Conservation (phyloP, 2,329 filamentous ascomycete species). For the Cladosporium sp. region DNA sequence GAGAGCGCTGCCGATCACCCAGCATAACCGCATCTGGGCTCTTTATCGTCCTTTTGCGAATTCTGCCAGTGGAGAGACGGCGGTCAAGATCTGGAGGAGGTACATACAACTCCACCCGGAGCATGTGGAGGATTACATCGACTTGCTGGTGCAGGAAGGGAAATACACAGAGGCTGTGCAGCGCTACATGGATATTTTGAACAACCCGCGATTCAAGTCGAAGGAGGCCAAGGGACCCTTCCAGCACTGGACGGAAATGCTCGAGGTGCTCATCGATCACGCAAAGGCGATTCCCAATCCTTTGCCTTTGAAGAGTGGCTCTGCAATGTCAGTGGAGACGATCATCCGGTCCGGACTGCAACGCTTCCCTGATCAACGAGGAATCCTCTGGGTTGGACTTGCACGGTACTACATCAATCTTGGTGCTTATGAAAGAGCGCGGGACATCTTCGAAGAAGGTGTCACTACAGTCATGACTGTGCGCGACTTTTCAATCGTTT, state of each 20-base stretch:
- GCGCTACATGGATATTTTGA: constrained; percentile 86
- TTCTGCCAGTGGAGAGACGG: constrained; percentile 83
- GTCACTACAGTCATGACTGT: constrained; percentile 99
- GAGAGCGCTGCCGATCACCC: constrained; percentile 84
- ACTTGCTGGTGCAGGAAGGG: constrained; percentile 74
- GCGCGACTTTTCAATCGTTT: constrained; percentile 92
- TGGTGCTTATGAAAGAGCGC: constrained; percentile 85
- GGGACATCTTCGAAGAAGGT: constrained; percentile 93
- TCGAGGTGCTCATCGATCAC: constrained; percentile 87
- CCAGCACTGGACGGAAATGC: constrained; percentile 96
- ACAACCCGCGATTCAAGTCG: constrained; percentile 85
- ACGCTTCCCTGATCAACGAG: constrained; percentile 87
- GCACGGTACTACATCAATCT: constrained; percentile 96
- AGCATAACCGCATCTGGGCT: constrained; percentile 94
- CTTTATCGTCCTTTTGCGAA: constrained; percentile 88
- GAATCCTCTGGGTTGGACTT: constrained; percentile 90
- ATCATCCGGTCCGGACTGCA: constrained; percentile 91
- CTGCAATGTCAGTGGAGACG: constrained; percentile 82
- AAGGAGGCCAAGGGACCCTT: constrained; percentile 94
- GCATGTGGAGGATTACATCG: constrained; percentile 91
- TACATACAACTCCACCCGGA: constrained; percentile 98
- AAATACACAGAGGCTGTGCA: constrained; percentile 88
- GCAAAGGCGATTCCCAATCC: constrained; percentile 58
- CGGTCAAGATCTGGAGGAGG: constrained; percentile 87
- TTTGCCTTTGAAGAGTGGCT: constrained; percentile 74